A percentile compares a stretch with the other conserved stretches of the same genome.
phyloP scores from a whole-genome alignment of 2,329 filamentous ascomycete species.

The Didymella segeticola region DNA sequence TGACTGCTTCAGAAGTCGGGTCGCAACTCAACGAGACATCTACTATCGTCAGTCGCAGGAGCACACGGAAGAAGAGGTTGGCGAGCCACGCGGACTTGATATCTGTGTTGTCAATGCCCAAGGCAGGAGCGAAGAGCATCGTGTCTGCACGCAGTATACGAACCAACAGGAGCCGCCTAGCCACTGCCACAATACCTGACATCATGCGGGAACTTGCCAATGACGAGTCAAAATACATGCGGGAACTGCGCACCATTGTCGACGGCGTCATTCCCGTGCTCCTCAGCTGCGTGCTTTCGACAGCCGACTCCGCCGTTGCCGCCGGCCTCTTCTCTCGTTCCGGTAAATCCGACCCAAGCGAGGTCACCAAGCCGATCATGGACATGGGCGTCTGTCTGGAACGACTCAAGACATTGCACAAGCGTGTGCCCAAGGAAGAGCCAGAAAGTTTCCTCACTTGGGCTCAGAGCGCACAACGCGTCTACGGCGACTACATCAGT shows the following conservation, averaged over 20 bases:
- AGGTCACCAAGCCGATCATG: constrained; percentile 84
- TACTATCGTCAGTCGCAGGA: constrained; percentile 54
- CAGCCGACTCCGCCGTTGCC: constrained; percentile 68
- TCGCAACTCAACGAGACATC: constrained; percentile 43
- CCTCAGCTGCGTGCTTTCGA: constrained; percentile 80
- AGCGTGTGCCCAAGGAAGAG: constrained; percentile 77
- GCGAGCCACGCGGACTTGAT: constrained; percentile 95
- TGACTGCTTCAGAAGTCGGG: constrained; percentile 38
- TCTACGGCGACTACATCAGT: constrained; percentile 85
- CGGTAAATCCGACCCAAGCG: constrained; percentile 61
- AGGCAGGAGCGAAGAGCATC: constrained; percentile 69
- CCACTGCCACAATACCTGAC: constrained; percentile 74
- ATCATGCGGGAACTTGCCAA: constrained; percentile 79
- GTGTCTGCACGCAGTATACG: constrained; percentile 80
- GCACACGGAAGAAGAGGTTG: constrained; percentile 66
- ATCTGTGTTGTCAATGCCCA: constrained; percentile 81
- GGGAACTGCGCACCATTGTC: constrained; percentile 90
- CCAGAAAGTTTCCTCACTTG: constrained; percentile 76
- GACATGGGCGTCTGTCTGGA: constrained; percentile 93
- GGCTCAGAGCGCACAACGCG: constrained; percentile 77
- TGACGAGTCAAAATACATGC: constrained; percentile 86
- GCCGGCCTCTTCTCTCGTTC: constrained; percentile 72
- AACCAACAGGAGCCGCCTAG: constrained; percentile 70
- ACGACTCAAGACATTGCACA: constrained; percentile 80
- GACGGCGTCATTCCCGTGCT: constrained; percentile 95